These are phyloP conservation scores for Kazachstania sp. DNA, from an alignment of 1,139 yeast species.

Conservation along the genomic window DNA sequence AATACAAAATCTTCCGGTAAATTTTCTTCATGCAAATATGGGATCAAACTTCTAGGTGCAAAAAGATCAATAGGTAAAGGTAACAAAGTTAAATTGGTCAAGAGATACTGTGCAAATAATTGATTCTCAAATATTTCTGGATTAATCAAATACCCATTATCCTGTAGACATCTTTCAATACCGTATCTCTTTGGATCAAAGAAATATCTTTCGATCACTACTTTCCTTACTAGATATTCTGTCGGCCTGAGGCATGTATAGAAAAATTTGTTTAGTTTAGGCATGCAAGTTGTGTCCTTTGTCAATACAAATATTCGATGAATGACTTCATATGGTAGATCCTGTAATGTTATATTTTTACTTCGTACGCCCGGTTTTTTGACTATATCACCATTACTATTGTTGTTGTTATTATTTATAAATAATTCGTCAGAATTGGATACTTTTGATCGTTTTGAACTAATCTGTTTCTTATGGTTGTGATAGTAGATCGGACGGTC, in stretches of 20 bases:
- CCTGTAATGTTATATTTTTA: conserved; percentile 5
- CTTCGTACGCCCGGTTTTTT: background rate
- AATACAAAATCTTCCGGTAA: background rate
- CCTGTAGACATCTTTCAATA: background rate
- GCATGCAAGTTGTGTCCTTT: conserved; percentile 9
- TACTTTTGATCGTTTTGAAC: background rate
- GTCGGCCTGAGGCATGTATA: conserved; percentile 10
- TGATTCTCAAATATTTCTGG: conserved; percentile 4
- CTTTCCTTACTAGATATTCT: conserved; percentile 5
- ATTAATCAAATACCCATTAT: conserved; percentile 3
- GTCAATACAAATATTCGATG: conserved; percentile 17
- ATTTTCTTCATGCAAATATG: background rate
- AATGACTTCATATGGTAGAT: conserved; percentile 16
- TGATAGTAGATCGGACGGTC: conserved; percentile 6
- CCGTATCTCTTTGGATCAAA: conserved; percentile 7
- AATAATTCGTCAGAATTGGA: background rate
- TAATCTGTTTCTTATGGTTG: background rate
- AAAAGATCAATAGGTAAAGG: conserved; percentile 1
- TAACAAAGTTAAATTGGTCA: background rate
- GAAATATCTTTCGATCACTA: conserved; percentile 11
- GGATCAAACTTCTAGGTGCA: conserved; percentile 1
- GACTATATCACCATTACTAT: background rate
- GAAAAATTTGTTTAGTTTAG: conserved; percentile 11
- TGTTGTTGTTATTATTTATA: background rate
- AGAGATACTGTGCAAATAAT: conserved; percentile 3